Conservation (phyloP, 2,329 filamentous ascomycete species). For the Penicillium freii region DNA sequence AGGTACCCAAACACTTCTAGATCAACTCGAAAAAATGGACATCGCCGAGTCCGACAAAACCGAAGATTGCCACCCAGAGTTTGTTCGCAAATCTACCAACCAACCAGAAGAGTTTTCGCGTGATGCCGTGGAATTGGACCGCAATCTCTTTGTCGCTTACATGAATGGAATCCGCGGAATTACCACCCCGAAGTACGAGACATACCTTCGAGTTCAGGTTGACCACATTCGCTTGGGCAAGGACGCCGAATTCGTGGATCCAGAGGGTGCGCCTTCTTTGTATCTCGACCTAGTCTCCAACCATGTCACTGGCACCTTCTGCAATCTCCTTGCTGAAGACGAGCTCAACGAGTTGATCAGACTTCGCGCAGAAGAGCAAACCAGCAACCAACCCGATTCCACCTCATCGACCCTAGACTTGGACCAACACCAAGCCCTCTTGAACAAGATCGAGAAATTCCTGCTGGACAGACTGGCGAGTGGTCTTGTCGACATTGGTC, state of each 20-base stretch:
- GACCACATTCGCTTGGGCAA: constrained; percentile 36
- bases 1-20: constrained; percentile 19
- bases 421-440: constrained; percentile 22
- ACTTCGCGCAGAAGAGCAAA: constrained; percentile 26
- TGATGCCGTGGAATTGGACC: constrained; percentile 41
- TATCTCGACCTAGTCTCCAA: constrained; percentile 39
- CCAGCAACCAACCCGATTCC: constrained; percentile 11
- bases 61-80: constrained; percentile 16
- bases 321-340: constrained; percentile 38
- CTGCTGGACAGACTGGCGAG: constrained; percentile 35
- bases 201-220: constrained; percentile 34
- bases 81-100: constrained; percentile 19
- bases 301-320: constrained; percentile 43
- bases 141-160: constrained; percentile 40
- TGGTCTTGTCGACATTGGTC: constrained; percentile 31
- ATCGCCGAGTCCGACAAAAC: constrained; percentile 17
- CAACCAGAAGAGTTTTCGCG: constrained; percentile 37
- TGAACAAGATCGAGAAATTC: constrained; percentile 37
- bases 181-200: constrained; percentile 33
- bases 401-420: constrained; percentile 5
- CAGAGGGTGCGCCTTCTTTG: constrained; percentile 30
- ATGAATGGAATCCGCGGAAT: constrained; percentile 45
- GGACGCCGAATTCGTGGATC: constrained; percentile 34
- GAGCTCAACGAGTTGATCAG: constrained; percentile 37
- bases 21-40: constrained; percentile 18